Conservation (phyloP, 148 eudicot species). For the Drosera capensis region DNA sequence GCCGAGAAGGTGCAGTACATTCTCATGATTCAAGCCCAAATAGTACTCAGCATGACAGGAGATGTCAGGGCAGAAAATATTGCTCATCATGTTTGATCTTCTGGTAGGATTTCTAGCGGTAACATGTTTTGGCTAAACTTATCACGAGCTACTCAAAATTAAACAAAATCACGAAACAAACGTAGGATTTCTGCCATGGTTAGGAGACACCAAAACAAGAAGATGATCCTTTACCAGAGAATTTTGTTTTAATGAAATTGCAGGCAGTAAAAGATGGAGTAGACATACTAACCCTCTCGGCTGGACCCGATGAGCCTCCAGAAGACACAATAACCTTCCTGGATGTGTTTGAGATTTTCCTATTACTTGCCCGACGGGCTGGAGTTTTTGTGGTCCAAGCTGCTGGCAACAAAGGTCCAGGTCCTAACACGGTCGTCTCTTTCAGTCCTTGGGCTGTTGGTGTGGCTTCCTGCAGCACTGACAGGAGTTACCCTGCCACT, state of each 20-base stretch:
- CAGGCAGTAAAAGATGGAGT: conserved; percentile 86
- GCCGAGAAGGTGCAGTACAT: no score
- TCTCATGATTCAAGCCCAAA: no score
- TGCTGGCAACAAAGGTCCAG: conserved; percentile 77
- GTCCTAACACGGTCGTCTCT: conserved; percentile 45
- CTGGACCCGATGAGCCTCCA: conserved; percentile 88
- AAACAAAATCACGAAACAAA: not conserved
- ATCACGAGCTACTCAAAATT: no score
- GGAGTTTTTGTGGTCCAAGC: conserved; percentile 89
- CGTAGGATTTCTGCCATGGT: not conserved
- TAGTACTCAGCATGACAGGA: no score
- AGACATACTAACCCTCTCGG: conserved; percentile 57
- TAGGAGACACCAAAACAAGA: no score
- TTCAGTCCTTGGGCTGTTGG: conserved; percentile 92
- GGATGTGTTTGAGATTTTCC: conserved; percentile 63
- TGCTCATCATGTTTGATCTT: no score
- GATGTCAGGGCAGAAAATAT: no score
- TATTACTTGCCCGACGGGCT: conserved; percentile 62
- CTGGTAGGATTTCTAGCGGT: no score
- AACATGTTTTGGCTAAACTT: no score
- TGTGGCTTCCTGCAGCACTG: conserved; percentile 54
- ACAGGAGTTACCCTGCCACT: conserved; percentile 45
- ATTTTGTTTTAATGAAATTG: no score
- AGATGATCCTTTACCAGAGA: no score
- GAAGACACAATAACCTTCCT: conserved; percentile 68